phyloP scores from a whole-genome alignment of 352 stramenopile genomes.

The Pythium sp. region DNA sequence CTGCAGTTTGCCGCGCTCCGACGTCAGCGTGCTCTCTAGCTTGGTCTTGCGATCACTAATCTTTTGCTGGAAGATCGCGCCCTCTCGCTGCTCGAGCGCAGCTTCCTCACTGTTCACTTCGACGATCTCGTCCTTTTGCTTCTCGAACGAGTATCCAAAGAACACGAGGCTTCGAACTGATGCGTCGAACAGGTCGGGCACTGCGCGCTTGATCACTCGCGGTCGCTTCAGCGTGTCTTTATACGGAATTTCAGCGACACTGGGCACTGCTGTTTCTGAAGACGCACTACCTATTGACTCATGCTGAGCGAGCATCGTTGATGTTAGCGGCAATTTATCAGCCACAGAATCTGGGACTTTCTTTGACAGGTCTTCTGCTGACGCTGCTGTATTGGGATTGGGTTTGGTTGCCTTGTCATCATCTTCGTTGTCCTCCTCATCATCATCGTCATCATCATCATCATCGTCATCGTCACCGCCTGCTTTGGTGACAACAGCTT shows the following conservation, averaged over 20 bases:
- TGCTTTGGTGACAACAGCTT: conserved; percentile 7
- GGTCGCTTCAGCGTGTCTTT: conserved; percentile 40
- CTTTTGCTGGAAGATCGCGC: conserved; percentile 50
- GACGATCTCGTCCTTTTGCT: conserved; percentile 35
- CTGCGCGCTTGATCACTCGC: conserved; percentile 42
- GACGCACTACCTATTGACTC: not conserved
- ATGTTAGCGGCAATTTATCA: not conserved
- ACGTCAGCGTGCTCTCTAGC: conserved; percentile 30
- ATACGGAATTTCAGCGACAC: conserved; percentile 17
- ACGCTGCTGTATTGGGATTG: not conserved
- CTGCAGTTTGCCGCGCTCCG: conserved; percentile 62
- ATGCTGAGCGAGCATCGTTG: conserved; percentile 23
- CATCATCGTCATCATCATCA: conserved; percentile 1
- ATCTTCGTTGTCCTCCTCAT: conserved; percentile 17
- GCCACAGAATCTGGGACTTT: not conserved
- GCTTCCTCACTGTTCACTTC: conserved; percentile 33
- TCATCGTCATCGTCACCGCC: not conserved
- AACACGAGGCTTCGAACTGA: conserved; percentile 53
- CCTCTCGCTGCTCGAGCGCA: conserved; percentile 33
- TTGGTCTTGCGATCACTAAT: conserved; percentile 33
- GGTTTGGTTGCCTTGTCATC: conserved; percentile 18
- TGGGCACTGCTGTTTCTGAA: not conserved
- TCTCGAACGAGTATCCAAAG: conserved; percentile 65
- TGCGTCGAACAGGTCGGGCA: conserved; percentile 48
- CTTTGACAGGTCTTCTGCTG: not conserved